Evolutionary conservation across 2,329 filamentous ascomycete species (phyloP).

Genomic region (Fusarium camptoceras): DNA sequence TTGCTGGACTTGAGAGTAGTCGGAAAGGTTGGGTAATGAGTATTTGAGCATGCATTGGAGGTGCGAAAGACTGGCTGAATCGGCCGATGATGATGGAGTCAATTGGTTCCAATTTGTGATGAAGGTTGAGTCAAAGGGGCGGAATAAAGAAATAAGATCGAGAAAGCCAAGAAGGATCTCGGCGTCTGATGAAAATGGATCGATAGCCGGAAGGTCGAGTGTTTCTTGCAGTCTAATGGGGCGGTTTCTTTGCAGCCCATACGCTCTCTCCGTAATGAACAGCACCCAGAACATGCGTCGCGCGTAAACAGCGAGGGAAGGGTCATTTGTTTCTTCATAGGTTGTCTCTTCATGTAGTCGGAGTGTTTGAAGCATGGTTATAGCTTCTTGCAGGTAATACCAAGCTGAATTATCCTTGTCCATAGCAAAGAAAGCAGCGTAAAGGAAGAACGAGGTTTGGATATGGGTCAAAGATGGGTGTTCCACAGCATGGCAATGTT

Average conservation of each 20-base stretch:
- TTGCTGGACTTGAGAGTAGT: slow-evolving; percentile 35
- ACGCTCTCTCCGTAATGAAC: slow-evolving; percentile 51
- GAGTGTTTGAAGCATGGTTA: slow-evolving; percentile 46
- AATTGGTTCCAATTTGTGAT: slow-evolving; percentile 46
- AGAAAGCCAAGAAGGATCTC: slow-evolving; percentile 49
- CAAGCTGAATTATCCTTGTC: slow-evolving; percentile 51
- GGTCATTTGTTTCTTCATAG: slow-evolving; percentile 28
- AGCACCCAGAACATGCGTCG: slow-evolving; percentile 48
- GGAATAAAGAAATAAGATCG: slow-evolving; percentile 47
- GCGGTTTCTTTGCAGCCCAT: slow-evolving; percentile 48
- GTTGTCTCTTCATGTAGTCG: slow-evolving; percentile 48
- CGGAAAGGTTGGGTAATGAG: slow-evolving; percentile 4
- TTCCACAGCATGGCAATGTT: slow-evolving; percentile 43
- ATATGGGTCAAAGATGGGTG: slow-evolving; percentile 45
- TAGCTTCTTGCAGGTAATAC: slow-evolving; percentile 49
- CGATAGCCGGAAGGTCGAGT: slow-evolving; percentile 39
- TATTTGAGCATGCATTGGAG: slow-evolving; percentile 29
- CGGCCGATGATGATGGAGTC: neutral
- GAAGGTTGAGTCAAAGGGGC: slow-evolving; percentile 46
- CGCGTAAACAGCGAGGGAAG: slow-evolving; percentile 24
- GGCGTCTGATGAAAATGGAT: slow-evolving; percentile 29
- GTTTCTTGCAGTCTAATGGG: slow-evolving; percentile 44
- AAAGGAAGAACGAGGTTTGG: slow-evolving; percentile 52
- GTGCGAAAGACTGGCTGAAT: slow-evolving; percentile 4
- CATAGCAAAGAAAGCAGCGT: slow-evolving; percentile 47